A percentile compares a stretch with the other conserved stretches of the same genome.
Evolutionary conservation across 345 rosid genomes (phyloP).

Genomic region (Rhodamnia rubescens): DNA sequence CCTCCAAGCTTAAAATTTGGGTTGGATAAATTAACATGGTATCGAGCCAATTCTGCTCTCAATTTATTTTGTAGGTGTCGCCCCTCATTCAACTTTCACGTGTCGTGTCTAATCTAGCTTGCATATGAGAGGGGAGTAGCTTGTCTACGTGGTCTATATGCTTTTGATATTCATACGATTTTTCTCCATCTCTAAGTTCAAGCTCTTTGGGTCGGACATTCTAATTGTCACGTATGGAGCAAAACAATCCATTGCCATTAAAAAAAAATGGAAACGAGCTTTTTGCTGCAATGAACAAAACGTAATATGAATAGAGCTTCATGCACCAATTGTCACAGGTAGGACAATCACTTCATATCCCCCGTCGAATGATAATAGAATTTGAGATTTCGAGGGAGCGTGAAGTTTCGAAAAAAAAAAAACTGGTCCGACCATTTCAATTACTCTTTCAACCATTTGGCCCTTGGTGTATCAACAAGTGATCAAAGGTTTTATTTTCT

Average conservation of each 20-base stretch:
- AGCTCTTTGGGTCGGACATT: background rate
- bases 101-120: background rate
- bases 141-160: background rate
- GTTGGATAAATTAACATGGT: background rate
- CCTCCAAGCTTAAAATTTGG: background rate
- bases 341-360: background rate
- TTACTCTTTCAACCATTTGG: background rate
- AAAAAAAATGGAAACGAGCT: background rate
- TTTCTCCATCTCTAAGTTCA: background rate
- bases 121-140: background rate
- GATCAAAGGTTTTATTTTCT: background rate
- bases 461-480: background rate
- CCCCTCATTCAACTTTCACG: background rate
- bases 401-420: background rate
- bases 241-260: background rate
- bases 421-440: background rate
- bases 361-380: background rate
- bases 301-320: too few relatives aligned
- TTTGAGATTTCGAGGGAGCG: background rate
- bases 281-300: background rate
- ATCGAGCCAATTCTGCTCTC: background rate
- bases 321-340: background rate
- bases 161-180: background rate
- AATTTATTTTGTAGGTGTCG: rapidly evolving
- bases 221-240: background rate